Base-by-base conservation (phyloP, 306 rosid genomes). In the Malus sylvestris region DNA sequence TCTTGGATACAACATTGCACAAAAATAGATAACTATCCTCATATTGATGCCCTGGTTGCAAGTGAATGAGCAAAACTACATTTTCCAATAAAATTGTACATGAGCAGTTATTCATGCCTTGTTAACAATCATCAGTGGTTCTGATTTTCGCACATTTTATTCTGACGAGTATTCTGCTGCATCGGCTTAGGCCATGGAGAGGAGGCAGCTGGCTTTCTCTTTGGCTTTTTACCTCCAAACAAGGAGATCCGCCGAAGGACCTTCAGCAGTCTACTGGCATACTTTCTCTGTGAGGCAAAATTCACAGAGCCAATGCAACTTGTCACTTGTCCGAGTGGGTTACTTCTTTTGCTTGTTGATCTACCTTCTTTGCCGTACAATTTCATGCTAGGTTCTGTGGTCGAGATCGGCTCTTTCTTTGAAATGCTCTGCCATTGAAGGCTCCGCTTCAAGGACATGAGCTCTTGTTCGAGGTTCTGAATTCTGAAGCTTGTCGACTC, bases 401-500 rank as follows among this genome's bases (percentile, higher is more conserved):
- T 67, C 70, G 78, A 62, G 49, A 68, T 73, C 15, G 81, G 74
- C 76, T 88, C 92, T 55, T 87, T 67, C 71, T 87, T 84, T 10
- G 84, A 79, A 65, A 70, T 76, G 52, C 85, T 83, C 72, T 89
- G 90, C 86, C 91, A 58, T 14, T 88, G 87, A 71, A 93, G 85
- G 78, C 83, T 93, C 62, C 62, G 85, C 82, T 93, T 91, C 91
- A 93, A 78, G 27, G 91, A 77, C 83, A 81, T 69, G 76, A 93
- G 87, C 78, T 91, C 97, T 78, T 89, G 90, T 66, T 93, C 93
- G 62, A 93, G 96, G 59, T 60, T 89, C 74, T 91, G 97, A 46
- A 91, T 89, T 70, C 96, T 89, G 83, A 93, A 89, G 88, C 97
- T 91, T 42, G 98, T 91, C 8, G 97, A 89, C 84, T 91, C 97